phyloP scores from a whole-genome alignment of 73 alveolate species.

The Symbiodinium pilosum region DNA sequence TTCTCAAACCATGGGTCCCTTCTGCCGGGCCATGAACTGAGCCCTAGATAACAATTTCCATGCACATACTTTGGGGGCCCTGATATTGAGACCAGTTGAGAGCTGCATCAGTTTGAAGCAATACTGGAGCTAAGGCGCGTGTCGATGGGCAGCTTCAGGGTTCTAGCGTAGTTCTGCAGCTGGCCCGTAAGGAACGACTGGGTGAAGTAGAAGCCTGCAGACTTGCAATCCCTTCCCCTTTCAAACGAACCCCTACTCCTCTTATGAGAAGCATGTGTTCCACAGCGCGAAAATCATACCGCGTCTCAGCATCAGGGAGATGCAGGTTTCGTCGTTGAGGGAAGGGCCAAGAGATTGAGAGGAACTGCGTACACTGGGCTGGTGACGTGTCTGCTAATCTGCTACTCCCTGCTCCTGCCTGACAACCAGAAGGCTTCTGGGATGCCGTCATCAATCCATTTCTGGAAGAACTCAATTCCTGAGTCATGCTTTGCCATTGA shows the following conservation, averaged over 20 bases:
- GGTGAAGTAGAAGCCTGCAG: conserved; percentile 99
- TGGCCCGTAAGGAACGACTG: conserved; percentile 99
- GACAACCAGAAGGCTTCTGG: conserved; percentile 99
- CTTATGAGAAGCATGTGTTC: background rate
- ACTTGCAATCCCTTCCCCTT: background rate
- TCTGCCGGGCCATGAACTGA: too few species aligned
- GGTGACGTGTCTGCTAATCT: too few species aligned
- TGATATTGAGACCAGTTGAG: too few species aligned
- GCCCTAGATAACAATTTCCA: too few species aligned
- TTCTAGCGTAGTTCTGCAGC: conserved; percentile 99
- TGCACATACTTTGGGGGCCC: too few species aligned
- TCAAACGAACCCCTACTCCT: background rate
- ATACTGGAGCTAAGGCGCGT: conserved; percentile 24
- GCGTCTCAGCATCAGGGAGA: too few species aligned
- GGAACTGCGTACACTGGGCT: too few species aligned
- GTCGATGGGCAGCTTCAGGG: conserved; percentile 82
- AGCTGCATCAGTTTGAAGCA: too few species aligned
- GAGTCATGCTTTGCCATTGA: too few species aligned
- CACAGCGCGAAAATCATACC: background rate
- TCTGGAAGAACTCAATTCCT: conserved; percentile 78
- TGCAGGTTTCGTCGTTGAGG: too few species aligned
- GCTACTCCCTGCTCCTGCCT: conserved; percentile 4
- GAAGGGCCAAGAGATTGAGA: too few species aligned
- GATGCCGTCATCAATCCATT: conserved; percentile 96
- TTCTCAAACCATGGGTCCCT: too few species aligned